A percentile compares a stretch with the other conserved stretches of the same genome.
Conservation (phyloP, 371 early-diverging fungal species). For the Fennellomyces sp. region DNA sequence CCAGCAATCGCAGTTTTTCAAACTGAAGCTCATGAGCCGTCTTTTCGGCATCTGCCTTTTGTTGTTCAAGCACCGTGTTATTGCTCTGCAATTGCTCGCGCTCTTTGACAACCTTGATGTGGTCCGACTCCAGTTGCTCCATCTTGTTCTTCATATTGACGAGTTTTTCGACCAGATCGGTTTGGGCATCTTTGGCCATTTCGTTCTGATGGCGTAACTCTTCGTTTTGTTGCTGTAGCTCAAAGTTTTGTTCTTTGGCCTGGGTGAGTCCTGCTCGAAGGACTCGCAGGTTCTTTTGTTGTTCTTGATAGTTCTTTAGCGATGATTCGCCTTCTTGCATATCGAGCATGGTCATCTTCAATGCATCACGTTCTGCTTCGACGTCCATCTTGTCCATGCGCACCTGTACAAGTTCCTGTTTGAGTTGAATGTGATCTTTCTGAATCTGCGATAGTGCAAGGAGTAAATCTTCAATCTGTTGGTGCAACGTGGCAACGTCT, state of each 20-base stretch:
- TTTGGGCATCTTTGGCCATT: constrained; percentile 49
- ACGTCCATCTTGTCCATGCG: constrained; percentile 65
- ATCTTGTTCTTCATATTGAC: constrained; percentile 41
- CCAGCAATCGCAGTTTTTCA: constrained; percentile 14
- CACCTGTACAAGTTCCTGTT: constrained; percentile 56
- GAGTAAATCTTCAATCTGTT: constrained; percentile 65
- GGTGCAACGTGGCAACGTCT: constrained; percentile 50
- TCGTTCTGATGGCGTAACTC: constrained; percentile 36
- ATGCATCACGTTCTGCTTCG: constrained; percentile 45
- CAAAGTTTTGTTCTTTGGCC: constrained; percentile 24
- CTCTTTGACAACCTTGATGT: not conserved
- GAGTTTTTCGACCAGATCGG: constrained; percentile 41
- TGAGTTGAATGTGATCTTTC: constrained; percentile 57
- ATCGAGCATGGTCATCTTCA: constrained; percentile 35
- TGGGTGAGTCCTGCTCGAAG: constrained; percentile 15
- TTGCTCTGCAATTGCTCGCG: not conserved
- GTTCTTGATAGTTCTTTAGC: not conserved
- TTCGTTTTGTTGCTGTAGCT: constrained; percentile 37
- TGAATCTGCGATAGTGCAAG: constrained; percentile 61
- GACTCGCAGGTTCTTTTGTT: not conserved
- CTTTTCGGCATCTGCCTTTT: constrained; percentile 8
- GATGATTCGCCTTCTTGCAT: not conserved
- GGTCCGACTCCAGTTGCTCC: constrained; percentile 26
- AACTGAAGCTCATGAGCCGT: constrained; percentile 12
- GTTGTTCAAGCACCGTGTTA: not conserved